phyloP scores from a whole-genome alignment of 2,329 filamentous ascomycete genomes.

The Fragosphaeria purpurea region DNA sequence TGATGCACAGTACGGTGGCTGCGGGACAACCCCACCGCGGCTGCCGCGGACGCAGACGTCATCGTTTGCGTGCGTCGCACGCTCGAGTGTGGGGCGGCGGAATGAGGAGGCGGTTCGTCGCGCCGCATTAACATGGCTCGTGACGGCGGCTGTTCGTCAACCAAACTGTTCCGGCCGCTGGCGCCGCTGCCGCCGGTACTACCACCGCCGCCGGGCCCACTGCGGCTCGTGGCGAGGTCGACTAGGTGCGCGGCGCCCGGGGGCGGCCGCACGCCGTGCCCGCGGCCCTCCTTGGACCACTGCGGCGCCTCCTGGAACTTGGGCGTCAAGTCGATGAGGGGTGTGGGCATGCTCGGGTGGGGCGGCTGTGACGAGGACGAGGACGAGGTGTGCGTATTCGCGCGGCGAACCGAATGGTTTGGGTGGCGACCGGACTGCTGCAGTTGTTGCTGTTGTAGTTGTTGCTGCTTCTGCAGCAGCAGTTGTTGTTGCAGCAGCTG shows the following conservation, averaged over 20 bases:
- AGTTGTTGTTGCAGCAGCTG: constrained; percentile 12
- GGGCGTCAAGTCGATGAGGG: constrained; percentile 59
- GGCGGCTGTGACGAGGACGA: background rate
- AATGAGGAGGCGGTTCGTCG: background rate
- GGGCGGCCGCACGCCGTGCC: constrained; percentile 33
- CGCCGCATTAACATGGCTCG: constrained; percentile 3
- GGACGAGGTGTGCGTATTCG: background rate
- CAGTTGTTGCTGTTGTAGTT: constrained; percentile 32
- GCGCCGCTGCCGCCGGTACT: too few relatives aligned
- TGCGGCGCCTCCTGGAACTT: constrained; percentile 55
- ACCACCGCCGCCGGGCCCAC: background rate
- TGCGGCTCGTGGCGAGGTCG: constrained; percentile 30
- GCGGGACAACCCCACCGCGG: constrained; percentile 4
- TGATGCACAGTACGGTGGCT: constrained; percentile 7
- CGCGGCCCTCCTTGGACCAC: constrained; percentile 42
- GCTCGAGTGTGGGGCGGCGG: background rate
- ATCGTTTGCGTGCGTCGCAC: constrained; percentile 8
- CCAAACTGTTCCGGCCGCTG: too few relatives aligned
- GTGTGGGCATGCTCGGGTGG: constrained; percentile 32
- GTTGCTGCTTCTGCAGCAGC: constrained; percentile 32
- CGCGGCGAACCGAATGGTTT: background rate
- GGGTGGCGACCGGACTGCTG: constrained; percentile 1
- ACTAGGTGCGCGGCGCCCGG: constrained; percentile 34
- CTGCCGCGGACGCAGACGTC: constrained; percentile 9
- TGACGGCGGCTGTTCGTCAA: too few relatives aligned